Evolutionary conservation across 1,284 basidiomycete genomes (phyloP).

Genomic region (Ustilago cynodontis): DNA sequence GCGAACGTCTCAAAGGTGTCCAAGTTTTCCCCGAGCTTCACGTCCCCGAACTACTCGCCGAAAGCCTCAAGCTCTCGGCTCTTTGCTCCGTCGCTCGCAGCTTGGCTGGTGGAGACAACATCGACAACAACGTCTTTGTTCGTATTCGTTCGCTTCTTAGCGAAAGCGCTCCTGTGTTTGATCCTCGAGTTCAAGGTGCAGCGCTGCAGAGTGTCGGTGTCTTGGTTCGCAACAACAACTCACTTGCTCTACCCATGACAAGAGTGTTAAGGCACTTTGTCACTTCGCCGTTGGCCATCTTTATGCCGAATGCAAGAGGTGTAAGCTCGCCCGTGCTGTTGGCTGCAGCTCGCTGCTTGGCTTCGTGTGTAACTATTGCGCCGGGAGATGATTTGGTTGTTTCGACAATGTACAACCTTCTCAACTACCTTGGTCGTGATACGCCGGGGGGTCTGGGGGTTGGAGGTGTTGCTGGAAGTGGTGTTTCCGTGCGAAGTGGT

Average conservation of each 20-base stretch:
- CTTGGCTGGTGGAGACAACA: constrained; percentile 68
- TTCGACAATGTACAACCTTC: constrained; percentile 94
- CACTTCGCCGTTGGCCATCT: constrained; percentile 86
- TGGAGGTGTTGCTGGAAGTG: constrained; percentile 71
- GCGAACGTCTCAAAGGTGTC: constrained; percentile 50
- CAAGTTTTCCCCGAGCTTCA: constrained; percentile 58
- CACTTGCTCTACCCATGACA: constrained; percentile 81
- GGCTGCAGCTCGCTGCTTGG: constrained; percentile 88
- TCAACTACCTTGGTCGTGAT: constrained; percentile 89
- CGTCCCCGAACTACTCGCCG: constrained; percentile 55
- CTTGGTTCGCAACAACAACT: constrained; percentile 85
- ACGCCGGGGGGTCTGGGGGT: constrained; percentile 71
- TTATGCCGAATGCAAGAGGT: constrained; percentile 75
- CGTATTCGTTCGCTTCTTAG: constrained; percentile 83
- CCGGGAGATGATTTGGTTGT: constrained; percentile 90
- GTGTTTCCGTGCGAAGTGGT: constrained; percentile 73
- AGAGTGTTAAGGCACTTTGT: constrained; percentile 87
- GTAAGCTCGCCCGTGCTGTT: constrained; percentile 81
- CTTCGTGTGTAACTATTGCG: constrained; percentile 85
- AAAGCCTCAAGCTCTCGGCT: constrained; percentile 83
- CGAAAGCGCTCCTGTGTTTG: constrained; percentile 82
- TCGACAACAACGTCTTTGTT: constrained; percentile 78
- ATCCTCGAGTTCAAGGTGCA: constrained; percentile 84
- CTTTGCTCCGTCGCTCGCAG: constrained; percentile 82
- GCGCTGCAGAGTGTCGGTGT: constrained; percentile 84